Percentiles rank a stretch among this genome's conserved stretches.
These are phyloP conservation scores for Staphylotrichum tortipilum DNA, from an alignment of 495 filamentous ascomycete species.

Conservation along the genomic window DNA sequence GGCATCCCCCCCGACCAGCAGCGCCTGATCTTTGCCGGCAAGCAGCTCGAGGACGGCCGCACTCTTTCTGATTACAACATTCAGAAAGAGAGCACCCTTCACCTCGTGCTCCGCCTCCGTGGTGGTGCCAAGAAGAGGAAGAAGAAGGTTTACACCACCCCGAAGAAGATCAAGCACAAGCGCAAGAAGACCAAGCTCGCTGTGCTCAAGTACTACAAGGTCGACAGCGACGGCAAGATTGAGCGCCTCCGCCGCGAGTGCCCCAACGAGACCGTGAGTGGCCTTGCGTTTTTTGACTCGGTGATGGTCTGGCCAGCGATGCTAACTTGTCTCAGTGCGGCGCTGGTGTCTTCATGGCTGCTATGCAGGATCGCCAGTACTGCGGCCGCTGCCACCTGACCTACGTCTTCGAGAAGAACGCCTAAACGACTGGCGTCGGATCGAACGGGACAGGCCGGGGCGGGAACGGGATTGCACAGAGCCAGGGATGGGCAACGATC, in stretches of 20 bases:
- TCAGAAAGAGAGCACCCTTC: constrained; percentile 99
- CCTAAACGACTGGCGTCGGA: constrained; percentile 13
- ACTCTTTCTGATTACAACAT: constrained; percentile 99
- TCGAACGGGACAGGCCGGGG: constrained; percentile 6
- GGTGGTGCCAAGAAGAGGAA: constrained; percentile 98
- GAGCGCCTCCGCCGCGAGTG: constrained; percentile 98
- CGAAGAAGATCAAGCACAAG: constrained; percentile 99
- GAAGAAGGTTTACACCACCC: constrained; percentile 99
- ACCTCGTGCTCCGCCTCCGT: constrained; percentile 96
- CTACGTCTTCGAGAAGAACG: constrained; percentile 92
- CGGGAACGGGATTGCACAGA: constrained; percentile 22
- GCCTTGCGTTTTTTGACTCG: neutral
- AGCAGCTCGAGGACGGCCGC: constrained; percentile 99
- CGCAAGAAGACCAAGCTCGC: constrained; percentile 99
- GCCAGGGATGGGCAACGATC: constrained; percentile 18
- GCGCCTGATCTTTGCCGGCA: constrained; percentile 99
- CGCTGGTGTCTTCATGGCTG: constrained; percentile 99
- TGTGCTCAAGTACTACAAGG: constrained; percentile 99
- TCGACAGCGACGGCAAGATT: constrained; percentile 98
- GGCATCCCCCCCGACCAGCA: constrained; percentile 99
- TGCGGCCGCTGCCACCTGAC: constrained; percentile 98
- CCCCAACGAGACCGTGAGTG: constrained; percentile 77
- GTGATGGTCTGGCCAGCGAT: constrained; percentile 8
- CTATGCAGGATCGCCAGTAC: constrained; percentile 99
- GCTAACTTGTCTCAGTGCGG: constrained; percentile 60